phyloP scores from a whole-genome alignment of 2,329 filamentous ascomycete genomes.

The Didymosphaeria variabile region DNA sequence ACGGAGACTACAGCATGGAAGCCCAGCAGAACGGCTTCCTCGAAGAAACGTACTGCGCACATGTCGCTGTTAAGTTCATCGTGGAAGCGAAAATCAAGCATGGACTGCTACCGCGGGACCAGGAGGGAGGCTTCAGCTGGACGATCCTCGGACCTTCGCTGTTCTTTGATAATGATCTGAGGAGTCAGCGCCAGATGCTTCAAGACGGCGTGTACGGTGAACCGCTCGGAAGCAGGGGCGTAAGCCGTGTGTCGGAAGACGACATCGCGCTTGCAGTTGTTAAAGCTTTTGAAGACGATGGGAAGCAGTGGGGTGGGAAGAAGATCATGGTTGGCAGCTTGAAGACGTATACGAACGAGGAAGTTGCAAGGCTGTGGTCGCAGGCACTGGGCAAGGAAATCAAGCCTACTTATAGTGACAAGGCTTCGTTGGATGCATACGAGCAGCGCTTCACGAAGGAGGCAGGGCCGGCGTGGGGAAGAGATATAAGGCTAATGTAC shows the following conservation, averaged over 20 bases:
- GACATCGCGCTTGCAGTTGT: conserved; percentile 16
- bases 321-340: conserved; percentile 16
- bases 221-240: conserved; percentile 13
- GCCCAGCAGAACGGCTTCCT: not conserved
- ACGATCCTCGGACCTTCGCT: conserved; percentile 5
- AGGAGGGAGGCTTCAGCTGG: conserved; percentile 11
- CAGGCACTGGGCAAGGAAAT: conserved; percentile 16
- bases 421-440: conserved; percentile 2
- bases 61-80: conserved; percentile 11
- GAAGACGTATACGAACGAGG: conserved; percentile 13
- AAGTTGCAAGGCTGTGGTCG: conserved; percentile 16
- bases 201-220: not conserved
- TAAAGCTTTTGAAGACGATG: conserved; percentile 18
- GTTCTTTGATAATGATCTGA: conserved; percentile 3
- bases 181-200: not conserved
- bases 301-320: conserved; percentile 16
- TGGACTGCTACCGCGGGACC: conserved; percentile 9
- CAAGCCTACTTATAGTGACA: conserved; percentile 3
- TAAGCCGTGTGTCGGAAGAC: conserved; percentile 14
- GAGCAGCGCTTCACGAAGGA: not conserved
- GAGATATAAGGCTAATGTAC: conserved; percentile 4
- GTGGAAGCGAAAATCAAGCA: conserved; percentile 13
- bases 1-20: conserved; percentile 7
- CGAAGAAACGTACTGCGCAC: not conserved
- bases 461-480: conserved; percentile 9